Conservation (phyloP, 345 rosid genomes). For the Moricandia arvensis region DNA sequence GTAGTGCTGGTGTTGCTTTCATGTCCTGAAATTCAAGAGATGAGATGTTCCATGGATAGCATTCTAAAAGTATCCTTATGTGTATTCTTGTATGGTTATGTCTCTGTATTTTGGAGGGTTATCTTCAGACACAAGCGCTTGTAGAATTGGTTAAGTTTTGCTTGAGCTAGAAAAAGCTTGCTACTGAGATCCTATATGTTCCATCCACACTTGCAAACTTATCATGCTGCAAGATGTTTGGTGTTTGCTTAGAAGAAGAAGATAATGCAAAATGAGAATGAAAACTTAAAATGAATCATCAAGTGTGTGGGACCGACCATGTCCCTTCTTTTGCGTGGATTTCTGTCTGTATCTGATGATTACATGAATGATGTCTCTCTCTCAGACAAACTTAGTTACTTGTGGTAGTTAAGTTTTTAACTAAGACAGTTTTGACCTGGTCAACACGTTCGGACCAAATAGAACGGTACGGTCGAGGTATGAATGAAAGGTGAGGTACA, state of each 20-base stretch:
- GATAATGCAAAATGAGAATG: neutral
- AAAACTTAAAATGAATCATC: neutral
- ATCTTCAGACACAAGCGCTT: neutral
- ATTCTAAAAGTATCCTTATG: neutral
- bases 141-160: too few species aligned
- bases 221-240: neutral
- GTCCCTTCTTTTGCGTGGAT: neutral
- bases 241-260: neutral
- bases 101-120: neutral
- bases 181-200: neutral
- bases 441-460: neutral
- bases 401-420: neutral
- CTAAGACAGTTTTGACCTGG: slow-evolving; percentile 2
- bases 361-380: neutral
- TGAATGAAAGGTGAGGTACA: neutral
- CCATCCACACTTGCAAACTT: neutral
- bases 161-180: neutral
- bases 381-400: neutral
- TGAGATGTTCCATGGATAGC: neutral
- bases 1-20: neutral
- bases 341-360: neutral
- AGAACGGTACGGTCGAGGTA: slow-evolving; percentile 4
- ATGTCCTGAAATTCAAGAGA: neutral
- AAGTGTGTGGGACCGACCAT: neutral
- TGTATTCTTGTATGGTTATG: neutral